A percentile compares a stretch with the other conserved stretches of the same genome.
phyloP scores from a whole-genome alignment of 139 green algal species.

The Chlorella vulgaris region DNA sequence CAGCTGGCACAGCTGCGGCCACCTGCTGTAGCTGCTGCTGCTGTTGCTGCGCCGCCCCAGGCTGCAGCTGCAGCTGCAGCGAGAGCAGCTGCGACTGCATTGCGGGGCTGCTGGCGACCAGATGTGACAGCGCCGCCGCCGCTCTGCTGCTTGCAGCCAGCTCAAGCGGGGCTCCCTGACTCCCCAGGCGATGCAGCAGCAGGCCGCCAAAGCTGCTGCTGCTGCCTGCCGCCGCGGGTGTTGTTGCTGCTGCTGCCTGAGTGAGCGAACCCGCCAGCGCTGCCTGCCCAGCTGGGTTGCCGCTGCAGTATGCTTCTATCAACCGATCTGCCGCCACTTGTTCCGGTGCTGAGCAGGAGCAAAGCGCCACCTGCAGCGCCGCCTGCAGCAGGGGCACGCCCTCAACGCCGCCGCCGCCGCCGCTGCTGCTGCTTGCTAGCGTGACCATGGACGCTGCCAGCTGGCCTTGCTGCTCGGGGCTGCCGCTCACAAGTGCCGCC shows the following conservation, averaged over 20 bases:
- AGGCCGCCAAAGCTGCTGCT: constrained; percentile 5
- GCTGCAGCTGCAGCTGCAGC: background rate
- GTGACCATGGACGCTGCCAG: background rate
- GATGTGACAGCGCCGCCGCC: constrained; percentile 18
- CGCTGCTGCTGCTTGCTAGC: background rate
- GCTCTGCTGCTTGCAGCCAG: constrained; percentile 25
- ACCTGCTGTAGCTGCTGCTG: background rate
- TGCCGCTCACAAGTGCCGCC: constrained; percentile 8
- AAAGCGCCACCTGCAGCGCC: background rate
- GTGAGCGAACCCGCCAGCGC: constrained; percentile 8
- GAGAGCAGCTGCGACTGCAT: constrained; percentile 18
- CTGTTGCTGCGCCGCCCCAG: background rate
- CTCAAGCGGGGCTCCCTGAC: constrained; percentile 16
- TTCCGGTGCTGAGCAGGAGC: background rate
- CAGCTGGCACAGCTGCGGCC: constrained; percentile 17
- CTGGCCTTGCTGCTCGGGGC: constrained; percentile 11
- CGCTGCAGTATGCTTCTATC: constrained; percentile 18
- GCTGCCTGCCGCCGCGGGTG: too few relatives aligned
- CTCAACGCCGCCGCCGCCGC: background rate
- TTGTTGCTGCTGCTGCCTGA: background rate
- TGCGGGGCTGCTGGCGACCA: constrained; percentile 16
- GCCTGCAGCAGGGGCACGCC: constrained; percentile 17
- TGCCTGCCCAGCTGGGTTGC: constrained; percentile 7
- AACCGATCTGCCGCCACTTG: constrained; percentile 1
- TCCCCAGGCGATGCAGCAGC: constrained; percentile 3